Base-by-base conservation (phyloP, 2,329 filamentous ascomycete genomes). In the Gnomoniopsis smithogilvyi region DNA sequence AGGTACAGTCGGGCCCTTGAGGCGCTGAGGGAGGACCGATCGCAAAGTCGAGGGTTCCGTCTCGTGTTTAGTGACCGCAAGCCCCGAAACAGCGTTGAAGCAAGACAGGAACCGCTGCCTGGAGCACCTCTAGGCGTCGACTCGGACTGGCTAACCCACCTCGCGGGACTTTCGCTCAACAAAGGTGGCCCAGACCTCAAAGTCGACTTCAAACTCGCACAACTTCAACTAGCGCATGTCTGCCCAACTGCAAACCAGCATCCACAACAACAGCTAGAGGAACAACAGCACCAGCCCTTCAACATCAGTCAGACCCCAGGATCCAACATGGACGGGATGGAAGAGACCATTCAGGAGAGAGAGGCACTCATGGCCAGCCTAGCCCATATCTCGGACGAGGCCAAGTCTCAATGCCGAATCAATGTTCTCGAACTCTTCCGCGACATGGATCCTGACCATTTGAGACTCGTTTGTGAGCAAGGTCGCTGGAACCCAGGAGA, bases 371-470 rank as follows among this genome's bases (percentile, higher is more conserved):
- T 19, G 21, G 21, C 3, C 19, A 22, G 21, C 22, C 3, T 15
- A 3, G 8, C 15, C 11, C 34, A 41, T 15, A 8, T 50, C 21
- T 46, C 46, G 14, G 45, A 56, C 24, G 38, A 56, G 43, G 33
- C 33, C 12, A 54, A 56, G 49, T 51, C 56, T 22, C 19, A 53
- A n/a, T 76, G 72, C 63, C 68, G 66, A 33, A 61, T 67, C 17
- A 57, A 63, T 3, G 65, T 77, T 15, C 62, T 72, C 10, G 49
- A 58, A 4, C 51, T 80, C 10, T 80, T 82, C 59, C 77, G 78
- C 0, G 74, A 81, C 45, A 78, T 82, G 2, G 80, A 76, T 59
- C 70, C 66, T 0, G 60, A 72, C 0, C 76, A 74, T 56, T 67
- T 81, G 14, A 58, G 66, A 6, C 49, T 60, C 4, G 57, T 74